A percentile compares a stretch with the other conserved stretches of the same genome.
Conservation (phyloP, 2,329 filamentous ascomycete genomes). For the Fusarium beomiforme region DNA sequence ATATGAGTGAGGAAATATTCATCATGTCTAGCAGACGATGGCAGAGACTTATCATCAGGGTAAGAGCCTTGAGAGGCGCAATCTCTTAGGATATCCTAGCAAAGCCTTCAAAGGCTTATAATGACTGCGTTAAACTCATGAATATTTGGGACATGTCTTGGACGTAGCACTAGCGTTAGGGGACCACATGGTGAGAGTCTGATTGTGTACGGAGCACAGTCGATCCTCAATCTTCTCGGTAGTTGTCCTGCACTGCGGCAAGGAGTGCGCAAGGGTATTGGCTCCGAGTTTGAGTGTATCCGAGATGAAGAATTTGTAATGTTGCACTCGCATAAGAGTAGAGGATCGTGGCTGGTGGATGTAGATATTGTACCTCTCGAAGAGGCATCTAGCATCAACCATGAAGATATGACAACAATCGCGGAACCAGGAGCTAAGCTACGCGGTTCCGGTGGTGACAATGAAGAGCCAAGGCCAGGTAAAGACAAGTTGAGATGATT, state of each 20-base stretch:
- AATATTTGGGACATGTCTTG: slow-evolving; percentile 33
- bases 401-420: not conserved
- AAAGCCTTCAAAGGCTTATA: slow-evolving; percentile 1
- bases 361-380: not conserved
- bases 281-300: slow-evolving; percentile 9
- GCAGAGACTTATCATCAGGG: not conserved
- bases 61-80: not conserved
- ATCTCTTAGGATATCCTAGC: not conserved
- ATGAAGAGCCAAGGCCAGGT: not conserved
- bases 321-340: slow-evolving; percentile 28
- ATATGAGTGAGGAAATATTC: slow-evolving; percentile 9
- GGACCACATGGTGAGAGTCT: slow-evolving; percentile 33
- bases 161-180: slow-evolving; percentile 20
- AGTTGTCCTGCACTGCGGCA: slow-evolving; percentile 22
- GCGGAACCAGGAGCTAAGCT: not conserved
- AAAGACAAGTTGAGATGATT: not conserved
- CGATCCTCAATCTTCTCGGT: slow-evolving; percentile 11
- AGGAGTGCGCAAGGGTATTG: slow-evolving; percentile 2
- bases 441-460: not conserved
- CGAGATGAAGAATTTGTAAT: not conserved
- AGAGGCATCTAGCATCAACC: not conserved
- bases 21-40: not conserved
- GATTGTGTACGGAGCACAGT: slow-evolving; percentile 13
- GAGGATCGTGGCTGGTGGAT: slow-evolving; percentile 2
- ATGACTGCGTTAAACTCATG: slow-evolving; percentile 1